Conservation (phyloP, 176 grass and related monocot genomes). For the Zoysia pacifica region DNA sequence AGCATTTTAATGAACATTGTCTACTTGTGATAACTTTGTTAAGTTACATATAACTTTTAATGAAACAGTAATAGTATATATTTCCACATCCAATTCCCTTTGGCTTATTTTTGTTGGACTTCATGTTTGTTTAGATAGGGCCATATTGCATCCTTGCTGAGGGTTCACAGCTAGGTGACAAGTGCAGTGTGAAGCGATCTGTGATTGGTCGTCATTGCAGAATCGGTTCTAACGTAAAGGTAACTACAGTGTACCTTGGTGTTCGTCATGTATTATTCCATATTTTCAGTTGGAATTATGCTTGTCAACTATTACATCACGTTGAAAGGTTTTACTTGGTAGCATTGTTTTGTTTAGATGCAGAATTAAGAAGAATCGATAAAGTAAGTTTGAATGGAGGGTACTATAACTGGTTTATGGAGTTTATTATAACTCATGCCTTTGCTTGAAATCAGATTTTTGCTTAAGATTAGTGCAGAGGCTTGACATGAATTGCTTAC, state of each 20-base stretch:
- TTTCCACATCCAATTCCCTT: conserved; percentile 8
- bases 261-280: conserved; percentile 23
- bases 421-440: not conserved
- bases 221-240: conserved; percentile 99
- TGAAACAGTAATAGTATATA: conserved; percentile 1
- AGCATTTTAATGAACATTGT: no score
- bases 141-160: conserved; percentile 95
- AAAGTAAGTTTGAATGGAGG: not conserved
- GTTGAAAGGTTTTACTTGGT: not conserved
- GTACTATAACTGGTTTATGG: not conserved
- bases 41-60: conserved; percentile 7
- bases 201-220: conserved; percentile 94
- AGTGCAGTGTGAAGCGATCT: conserved; percentile 96
- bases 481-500: not conserved
- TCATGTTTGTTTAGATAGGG: conserved; percentile 63
- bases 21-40: not conserved
- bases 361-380: conserved; percentile 17
- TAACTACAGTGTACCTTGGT: conserved; percentile 34
- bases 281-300: conserved; percentile 17
- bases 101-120: conserved; percentile 14
- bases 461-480: not conserved
- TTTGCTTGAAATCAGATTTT: not conserved
- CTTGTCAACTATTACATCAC: not conserved
- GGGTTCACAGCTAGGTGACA: conserved; percentile 93
- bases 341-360: not conserved